A percentile compares a stretch with the other conserved stretches of the same genome.
Evolutionary conservation across 805 yeast species (phyloP).

Genomic region (Yarrowia sp.): DNA sequence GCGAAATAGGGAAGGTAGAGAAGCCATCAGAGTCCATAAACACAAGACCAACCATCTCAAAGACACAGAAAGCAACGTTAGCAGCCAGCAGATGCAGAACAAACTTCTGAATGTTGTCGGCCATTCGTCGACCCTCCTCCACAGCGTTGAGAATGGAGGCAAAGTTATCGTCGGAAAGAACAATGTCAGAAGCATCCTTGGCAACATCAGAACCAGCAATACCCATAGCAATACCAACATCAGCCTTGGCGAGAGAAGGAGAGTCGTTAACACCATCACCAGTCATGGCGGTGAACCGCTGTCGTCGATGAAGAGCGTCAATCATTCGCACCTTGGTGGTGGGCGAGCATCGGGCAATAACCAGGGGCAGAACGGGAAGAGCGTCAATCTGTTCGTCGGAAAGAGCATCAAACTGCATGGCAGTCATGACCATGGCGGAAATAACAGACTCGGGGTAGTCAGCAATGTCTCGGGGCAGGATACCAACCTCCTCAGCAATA

Average conservation of each 20-base stretch:
- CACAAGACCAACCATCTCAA: slow-evolving; percentile 67
- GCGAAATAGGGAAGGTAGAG: slow-evolving; percentile 79
- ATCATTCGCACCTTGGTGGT: slow-evolving; percentile 78
- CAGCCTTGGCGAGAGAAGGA: slow-evolving; percentile 70
- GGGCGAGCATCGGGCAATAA: slow-evolving; percentile 80
- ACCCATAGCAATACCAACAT: slow-evolving; percentile 84
- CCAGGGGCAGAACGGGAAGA: slow-evolving; percentile 66
- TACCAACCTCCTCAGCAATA: slow-evolving; percentile 78
- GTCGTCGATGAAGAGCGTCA: slow-evolving; percentile 65
- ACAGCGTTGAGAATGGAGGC: slow-evolving; percentile 77
- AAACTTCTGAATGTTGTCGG: slow-evolving; percentile 72
- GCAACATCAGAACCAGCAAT: slow-evolving; percentile 79
- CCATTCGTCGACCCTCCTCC: slow-evolving; percentile 79
- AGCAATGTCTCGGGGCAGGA: slow-evolving; percentile 58
- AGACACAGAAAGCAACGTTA: slow-evolving; percentile 67
- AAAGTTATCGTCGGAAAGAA: slow-evolving; percentile 71
- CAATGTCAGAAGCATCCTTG: slow-evolving; percentile 78
- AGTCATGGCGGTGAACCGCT: slow-evolving; percentile 71
- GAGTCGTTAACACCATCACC: slow-evolving; percentile 85
- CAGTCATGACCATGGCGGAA: slow-evolving; percentile 70
- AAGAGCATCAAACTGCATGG: slow-evolving; percentile 63
- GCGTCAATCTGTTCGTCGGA: slow-evolving; percentile 57
- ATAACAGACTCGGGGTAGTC: slow-evolving; percentile 53
- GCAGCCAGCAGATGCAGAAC: slow-evolving; percentile 69
- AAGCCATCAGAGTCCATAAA: slow-evolving; percentile 58